Conservation (phyloP, 371 early-diverging fungal species). For the Mortierella sp. region DNA sequence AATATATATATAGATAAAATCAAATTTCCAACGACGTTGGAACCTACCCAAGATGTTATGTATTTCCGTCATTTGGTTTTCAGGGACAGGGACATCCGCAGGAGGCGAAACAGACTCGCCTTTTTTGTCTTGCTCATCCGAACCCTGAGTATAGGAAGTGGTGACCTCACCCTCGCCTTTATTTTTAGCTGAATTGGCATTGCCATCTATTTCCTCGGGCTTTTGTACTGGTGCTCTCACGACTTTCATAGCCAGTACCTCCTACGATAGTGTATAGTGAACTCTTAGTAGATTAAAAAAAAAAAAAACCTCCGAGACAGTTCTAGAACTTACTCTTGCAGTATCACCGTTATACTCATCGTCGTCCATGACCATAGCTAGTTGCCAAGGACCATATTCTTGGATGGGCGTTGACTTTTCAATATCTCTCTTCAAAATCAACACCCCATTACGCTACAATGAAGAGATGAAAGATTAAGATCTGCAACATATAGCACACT, state of each 20-base stretch:
- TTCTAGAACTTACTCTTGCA: no score
- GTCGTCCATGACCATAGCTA: slow-evolving; percentile 46
- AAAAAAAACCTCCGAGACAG: not conserved
- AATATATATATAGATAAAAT: not conserved
- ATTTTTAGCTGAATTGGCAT: not conserved
- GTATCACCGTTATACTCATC: slow-evolving; percentile 5
- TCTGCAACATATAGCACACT: not conserved
- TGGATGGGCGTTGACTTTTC: not conserved
- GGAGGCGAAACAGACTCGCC: not conserved
- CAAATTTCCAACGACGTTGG: not conserved
- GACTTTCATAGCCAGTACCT: slow-evolving; percentile 40
- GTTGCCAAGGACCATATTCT: slow-evolving; percentile 11
- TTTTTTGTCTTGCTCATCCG: not conserved
- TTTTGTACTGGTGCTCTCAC: slow-evolving; percentile 12
- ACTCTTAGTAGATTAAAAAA: not conserved
- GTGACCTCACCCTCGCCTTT: not conserved
- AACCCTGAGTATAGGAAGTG: not conserved
- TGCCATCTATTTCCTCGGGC: not conserved
- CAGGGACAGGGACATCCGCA: not conserved
- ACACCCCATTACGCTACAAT: slow-evolving; percentile 27
- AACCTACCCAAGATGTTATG: slow-evolving; percentile 41
- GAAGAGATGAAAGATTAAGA: not conserved
- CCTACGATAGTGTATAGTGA: not conserved
- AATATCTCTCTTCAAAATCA: slow-evolving; percentile 30
- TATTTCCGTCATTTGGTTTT: not conserved